Base-by-base conservation (phyloP, 2,329 filamentous ascomycete genomes). In the Ophiostoma australiae region DNA sequence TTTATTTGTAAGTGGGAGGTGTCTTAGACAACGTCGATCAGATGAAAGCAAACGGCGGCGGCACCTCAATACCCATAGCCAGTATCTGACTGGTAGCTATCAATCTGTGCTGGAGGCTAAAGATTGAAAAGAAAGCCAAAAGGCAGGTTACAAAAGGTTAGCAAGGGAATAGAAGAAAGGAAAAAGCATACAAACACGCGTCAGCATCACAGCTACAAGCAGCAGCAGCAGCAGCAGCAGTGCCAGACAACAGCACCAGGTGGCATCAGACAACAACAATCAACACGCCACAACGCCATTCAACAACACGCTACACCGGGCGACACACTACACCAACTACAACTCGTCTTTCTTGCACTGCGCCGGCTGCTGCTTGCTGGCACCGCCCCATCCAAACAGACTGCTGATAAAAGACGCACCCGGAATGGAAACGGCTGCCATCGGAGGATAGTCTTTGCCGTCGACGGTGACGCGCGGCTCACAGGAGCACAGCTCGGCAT, bases 401-500 rank as follows among this genome's bases (percentile, higher is more conserved):
- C 76, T 75, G 58, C 77, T 76, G 70, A 84, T 71, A 77, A 79
- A 82, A 27, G 79, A 80, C 70, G 80, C 73, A 15, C 81, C 81
- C n/a, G 80, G 79, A 68, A 82, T 77, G 63, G 77, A 75, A 65
- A 79, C 74, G 72, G 79, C 79, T 33, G 81, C 82, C 35, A 81
- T 78, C 4, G 81, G 82, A 61, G 83, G 83, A 71, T 84, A 85
- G 61, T 79, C 75, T 73, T 82, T 83, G 73, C 81, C 82, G 69
- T 80, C 75, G 69, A 84, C 77, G 68, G 79, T 80, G 70, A 82
- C 79, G 73, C 78, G 80, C 41, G 83, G 83, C 71, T 79, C 76
- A 77, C 83, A 85, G 10, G 79, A 81, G 77, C 83, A 85, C 83
- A 83, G 83, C 65, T 84, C 76, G 15, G 80, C 77, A 76, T 84